Evolutionary conservation across 2,329 filamentous ascomycete species (phyloP).

Genomic region (Diaporthe nobilis): DNA sequence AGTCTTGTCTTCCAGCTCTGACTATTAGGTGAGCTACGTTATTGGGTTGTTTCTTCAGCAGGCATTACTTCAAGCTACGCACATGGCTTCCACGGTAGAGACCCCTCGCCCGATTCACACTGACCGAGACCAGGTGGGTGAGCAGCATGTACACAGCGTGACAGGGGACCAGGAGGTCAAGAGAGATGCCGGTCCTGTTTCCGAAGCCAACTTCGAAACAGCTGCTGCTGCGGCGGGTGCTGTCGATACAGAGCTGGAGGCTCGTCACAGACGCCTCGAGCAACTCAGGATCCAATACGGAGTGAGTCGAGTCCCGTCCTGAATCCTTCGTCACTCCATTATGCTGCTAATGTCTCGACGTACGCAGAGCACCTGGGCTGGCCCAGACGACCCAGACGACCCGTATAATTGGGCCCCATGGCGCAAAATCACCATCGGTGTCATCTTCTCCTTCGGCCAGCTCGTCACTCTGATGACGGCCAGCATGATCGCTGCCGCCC

Average conservation of each 20-base stretch:
- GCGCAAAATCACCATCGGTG: conserved; percentile 45
- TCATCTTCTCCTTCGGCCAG: conserved; percentile 52
- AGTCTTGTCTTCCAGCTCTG: background rate
- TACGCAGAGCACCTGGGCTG: conserved; percentile 40
- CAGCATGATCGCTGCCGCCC: conserved; percentile 54
- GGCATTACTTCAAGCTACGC: fast-evolving
- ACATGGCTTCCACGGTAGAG: background rate
- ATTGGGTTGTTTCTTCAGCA: background rate
- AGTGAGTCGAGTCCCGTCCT: background rate
- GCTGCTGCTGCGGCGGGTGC: background rate
- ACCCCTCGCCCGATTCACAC: background rate
- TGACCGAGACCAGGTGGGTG: background rate
- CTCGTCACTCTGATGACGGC: conserved; percentile 55
- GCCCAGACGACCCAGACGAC: conserved; percentile 40
- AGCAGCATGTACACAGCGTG: background rate
- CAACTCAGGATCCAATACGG: background rate
- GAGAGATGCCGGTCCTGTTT: no score
- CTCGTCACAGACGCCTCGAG: background rate
- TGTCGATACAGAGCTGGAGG: background rate
- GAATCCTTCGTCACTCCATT: fast-evolving
- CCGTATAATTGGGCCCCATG: conserved; percentile 43
- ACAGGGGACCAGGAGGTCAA: background rate
- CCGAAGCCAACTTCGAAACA: background rate
- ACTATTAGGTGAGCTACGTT: no score
- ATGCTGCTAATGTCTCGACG: background rate